phyloP scores from a whole-genome alignment of 2,329 filamentous ascomycete genomes.

The Dothistroma pini region DNA sequence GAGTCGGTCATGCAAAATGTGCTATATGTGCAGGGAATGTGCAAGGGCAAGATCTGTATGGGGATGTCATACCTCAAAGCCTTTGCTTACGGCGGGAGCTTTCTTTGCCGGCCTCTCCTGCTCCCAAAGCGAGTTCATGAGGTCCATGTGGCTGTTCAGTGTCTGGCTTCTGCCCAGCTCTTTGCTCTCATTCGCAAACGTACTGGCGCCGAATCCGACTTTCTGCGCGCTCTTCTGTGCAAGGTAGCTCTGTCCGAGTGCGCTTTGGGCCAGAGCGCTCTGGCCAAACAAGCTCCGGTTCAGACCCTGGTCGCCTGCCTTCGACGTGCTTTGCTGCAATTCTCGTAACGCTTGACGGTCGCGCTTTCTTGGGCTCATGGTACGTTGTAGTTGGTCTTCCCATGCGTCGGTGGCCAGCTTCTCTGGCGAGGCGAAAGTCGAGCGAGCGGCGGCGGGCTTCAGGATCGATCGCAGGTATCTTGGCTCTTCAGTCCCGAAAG shows the following conservation, averaged over 20 bases:
- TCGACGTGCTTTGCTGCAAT: slow-evolving; percentile 54
- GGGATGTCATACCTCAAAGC: slow-evolving; percentile 72
- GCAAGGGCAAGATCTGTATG: slow-evolving; percentile 15
- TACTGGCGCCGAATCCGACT: slow-evolving; percentile 21
- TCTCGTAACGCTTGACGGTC: slow-evolving; percentile 70
- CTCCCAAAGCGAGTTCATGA: slow-evolving; percentile 93
- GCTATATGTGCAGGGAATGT: slow-evolving; percentile 7
- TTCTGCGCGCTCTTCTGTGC: slow-evolving; percentile 34
- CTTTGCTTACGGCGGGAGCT: slow-evolving; percentile 17
- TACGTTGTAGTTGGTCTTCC: slow-evolving; percentile 90
- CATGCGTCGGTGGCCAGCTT: slow-evolving; percentile 71
- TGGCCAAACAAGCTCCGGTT: slow-evolving; percentile 51
- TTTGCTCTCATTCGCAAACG: slow-evolving; percentile 10
- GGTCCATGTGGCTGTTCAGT: slow-evolving; percentile 84
- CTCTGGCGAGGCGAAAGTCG: slow-evolving; percentile 48
- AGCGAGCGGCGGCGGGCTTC: slow-evolving; percentile 38
- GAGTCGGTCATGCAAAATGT: slow-evolving; percentile 2
- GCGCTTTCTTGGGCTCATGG: slow-evolving; percentile 89
- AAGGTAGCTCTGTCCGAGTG: slow-evolving; percentile 31
- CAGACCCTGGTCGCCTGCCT: slow-evolving; percentile 46
- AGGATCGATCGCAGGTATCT: slow-evolving; percentile 54
- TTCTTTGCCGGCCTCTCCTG: slow-evolving; percentile 56
- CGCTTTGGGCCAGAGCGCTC: slow-evolving; percentile 39
- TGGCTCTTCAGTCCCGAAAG: slow-evolving; percentile 68
- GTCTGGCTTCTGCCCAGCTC: slow-evolving; percentile 47